Percentiles rank a stretch among this genome's conserved stretches.
Evolutionary conservation across 2,329 filamentous ascomycete genomes (phyloP).

Genomic region (Colletotrichum noveboracense): DNA sequence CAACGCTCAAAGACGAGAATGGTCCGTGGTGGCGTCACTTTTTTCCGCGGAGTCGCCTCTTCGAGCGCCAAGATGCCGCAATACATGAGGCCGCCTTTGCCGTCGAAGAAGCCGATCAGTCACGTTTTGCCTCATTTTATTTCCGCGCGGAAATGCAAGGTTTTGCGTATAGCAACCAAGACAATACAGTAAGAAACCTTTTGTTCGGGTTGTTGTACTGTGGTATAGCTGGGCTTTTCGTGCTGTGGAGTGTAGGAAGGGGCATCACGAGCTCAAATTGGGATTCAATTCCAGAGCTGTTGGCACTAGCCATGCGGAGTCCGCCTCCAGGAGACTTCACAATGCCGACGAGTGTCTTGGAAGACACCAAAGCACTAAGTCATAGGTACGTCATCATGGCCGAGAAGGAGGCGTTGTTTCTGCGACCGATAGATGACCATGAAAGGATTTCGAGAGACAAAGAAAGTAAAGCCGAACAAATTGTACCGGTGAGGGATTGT

Average conservation of each 20-base stretch:
- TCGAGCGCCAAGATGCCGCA: background rate
- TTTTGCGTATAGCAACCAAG: background rate
- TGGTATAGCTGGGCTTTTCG: background rate
- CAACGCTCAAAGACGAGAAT: background rate
- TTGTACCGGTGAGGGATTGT: background rate
- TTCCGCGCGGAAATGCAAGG: background rate
- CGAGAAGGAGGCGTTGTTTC: background rate
- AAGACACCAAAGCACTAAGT: background rate
- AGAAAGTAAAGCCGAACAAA: background rate
- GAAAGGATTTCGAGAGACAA: rapidly evolving
- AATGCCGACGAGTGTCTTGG: background rate
- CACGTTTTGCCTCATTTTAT: background rate
- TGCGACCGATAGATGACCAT: background rate
- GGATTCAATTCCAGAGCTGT: background rate
- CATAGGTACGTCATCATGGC: background rate
- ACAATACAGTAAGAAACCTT: background rate
- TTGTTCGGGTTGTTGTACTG: background rate
- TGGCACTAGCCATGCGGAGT: constrained; percentile 3
- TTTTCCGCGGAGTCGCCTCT: background rate
- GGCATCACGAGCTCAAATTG: background rate
- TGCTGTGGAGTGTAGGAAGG: background rate
- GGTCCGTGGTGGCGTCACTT: constrained; percentile 1
- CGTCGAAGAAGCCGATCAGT: background rate
- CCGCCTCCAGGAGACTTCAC: background rate
- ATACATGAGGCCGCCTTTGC: background rate